These are phyloP conservation scores for Podaxis pistillaris DNA, from an alignment of 768 basidiomycete genomes.

Conservation along the genomic window DNA sequence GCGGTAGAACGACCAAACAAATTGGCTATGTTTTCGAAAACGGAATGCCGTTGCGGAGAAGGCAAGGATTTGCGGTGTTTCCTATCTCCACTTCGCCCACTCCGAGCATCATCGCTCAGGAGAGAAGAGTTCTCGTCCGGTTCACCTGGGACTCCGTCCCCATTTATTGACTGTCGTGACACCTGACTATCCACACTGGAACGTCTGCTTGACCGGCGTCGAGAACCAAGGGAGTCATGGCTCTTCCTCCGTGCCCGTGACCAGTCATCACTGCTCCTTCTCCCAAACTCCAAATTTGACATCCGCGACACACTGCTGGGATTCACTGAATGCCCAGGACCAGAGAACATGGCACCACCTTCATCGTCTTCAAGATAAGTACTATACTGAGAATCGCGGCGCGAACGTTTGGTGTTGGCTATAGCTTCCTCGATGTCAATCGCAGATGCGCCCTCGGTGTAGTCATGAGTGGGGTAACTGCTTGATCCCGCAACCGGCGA, in stretches of 20 bases:
- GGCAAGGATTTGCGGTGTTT: conserved; percentile 32
- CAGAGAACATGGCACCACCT: conserved; percentile 73
- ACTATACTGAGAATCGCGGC: conserved; percentile 69
- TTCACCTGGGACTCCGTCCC: conserved; percentile 27
- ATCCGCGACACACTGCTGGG: conserved; percentile 82
- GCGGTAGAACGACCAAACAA: conserved; percentile 56
- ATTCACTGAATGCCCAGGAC: conserved; percentile 66
- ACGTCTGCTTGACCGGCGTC: conserved; percentile 36
- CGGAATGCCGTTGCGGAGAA: conserved; percentile 38
- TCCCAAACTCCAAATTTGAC: conserved; percentile 55
- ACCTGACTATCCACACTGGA: conserved; percentile 46
- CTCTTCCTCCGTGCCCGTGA: conserved; percentile 50
- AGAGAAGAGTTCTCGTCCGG: conserved; percentile 29
- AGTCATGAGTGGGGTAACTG: conserved; percentile 47
- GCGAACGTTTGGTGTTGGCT: conserved; percentile 46
- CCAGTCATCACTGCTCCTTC: conserved; percentile 59
- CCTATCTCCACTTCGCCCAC: conserved; percentile 5
- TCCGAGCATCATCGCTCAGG: conserved; percentile 25
- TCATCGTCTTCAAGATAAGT: conserved; percentile 55
- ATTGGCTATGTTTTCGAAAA: conserved; percentile 67
- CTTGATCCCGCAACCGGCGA: conserved; percentile 36
- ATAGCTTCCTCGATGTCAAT: conserved; percentile 68
- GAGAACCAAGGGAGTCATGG: conserved; percentile 35
- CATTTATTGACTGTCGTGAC: conserved; percentile 38
- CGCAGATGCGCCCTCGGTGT: conserved; percentile 83